Base-by-base conservation (phyloP, 495 filamentous ascomycete genomes). In the Elasticomyces elasticus region DNA sequence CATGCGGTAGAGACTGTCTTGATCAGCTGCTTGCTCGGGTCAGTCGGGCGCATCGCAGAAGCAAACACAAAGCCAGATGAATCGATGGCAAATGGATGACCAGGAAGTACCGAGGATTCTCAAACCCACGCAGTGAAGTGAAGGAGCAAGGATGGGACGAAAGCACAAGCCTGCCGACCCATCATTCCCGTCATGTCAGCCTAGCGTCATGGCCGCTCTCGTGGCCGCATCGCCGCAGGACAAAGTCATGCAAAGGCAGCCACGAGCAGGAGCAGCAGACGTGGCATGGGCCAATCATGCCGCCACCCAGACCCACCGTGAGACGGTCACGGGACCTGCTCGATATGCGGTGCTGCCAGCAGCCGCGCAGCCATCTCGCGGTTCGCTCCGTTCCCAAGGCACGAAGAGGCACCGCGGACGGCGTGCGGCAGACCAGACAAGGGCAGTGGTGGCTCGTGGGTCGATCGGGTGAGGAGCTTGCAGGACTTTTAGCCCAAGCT, bases 161-260 rank as follows among this genome's bases (percentile, higher is more conserved):
- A 19, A 15, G 40, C n/a, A 22, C 40, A 26, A 23, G 15, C n/a
- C n/a, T n/a, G 42, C 5, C 5, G 3, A 23, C 24, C 42, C 12
- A 23, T 12, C 42, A 11, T n/a, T 40, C 35, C 35, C 35, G 3
- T 40, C 5, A 13, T 40, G 48, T n/a, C 41, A 43, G 12, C 12
- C 22, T 10, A 43, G 49, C 49, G 49, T 52, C 49, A 52, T 52
- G 35, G 49, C 31, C 33, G 19, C 9, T 25, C 22, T 27, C 49
- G 35, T 24, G 35, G 24, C 49, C 33, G 49, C 42, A 45, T 10
- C 19, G 42, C 24, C 24, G 42, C 11, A 43, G 27, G 20, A 10
- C 20, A 51, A 11, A 51, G 31, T 3, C 31, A 35, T 51, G 19
- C 23, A 25, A 10, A 30, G 22, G 22, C 35, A 52, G 49, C 33